Conservation (phyloP, 164 flowering plant species). For the Piper betle region DNA sequence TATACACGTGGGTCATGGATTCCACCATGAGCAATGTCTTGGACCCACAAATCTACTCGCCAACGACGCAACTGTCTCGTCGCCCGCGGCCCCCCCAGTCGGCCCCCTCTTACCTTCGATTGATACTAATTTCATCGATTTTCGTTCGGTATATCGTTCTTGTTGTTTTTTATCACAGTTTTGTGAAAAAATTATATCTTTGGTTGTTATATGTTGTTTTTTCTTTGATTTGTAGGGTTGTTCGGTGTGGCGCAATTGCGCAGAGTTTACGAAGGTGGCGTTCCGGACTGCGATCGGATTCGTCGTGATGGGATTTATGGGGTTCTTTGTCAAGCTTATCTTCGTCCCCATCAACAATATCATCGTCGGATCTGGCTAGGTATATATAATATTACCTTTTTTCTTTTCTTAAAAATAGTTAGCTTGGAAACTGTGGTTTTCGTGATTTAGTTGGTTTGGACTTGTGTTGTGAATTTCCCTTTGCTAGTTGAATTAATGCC, state of each 20-base stretch:
- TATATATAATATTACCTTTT: background rate
- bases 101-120: too few species aligned
- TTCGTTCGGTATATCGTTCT: background rate
- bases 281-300: conserved; percentile 56
- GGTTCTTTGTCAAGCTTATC: conserved; percentile 54
- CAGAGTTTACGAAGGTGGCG: conserved; percentile 60
- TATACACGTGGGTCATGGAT: too few species aligned
- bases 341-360: conserved; percentile 69
- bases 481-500: too few species aligned
- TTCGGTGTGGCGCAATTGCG: background rate
- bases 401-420: background rate
- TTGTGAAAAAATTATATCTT: too few species aligned
- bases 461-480: too few species aligned
- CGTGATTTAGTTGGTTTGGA: too few species aligned
- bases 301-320: conserved; percentile 67
- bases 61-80: too few species aligned
- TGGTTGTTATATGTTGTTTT: too few species aligned
- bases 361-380: conserved; percentile 49
- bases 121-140: background rate
- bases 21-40: too few species aligned
- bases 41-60: too few species aligned
- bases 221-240: background rate
- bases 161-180: too few species aligned
- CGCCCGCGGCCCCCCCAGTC: too few species aligned
- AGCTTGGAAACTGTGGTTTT: background rate